These are phyloP conservation scores for Talaromyces sp. DNA, from an alignment of 2,329 filamentous ascomycete species.

Conservation along the genomic window DNA sequence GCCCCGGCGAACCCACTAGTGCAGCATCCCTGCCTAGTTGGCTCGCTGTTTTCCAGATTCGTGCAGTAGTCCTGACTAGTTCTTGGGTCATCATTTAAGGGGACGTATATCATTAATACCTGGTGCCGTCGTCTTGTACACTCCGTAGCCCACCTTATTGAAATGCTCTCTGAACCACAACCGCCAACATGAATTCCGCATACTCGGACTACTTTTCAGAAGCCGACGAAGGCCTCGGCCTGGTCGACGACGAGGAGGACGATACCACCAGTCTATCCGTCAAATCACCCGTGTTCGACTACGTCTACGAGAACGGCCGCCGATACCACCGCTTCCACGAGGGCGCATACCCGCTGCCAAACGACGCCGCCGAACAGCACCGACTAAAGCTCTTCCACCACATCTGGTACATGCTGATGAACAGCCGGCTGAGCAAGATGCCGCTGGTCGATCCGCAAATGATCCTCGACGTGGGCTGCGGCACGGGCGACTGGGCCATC, in stretches of 20 bases:
- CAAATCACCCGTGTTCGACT: conserved; percentile 24
- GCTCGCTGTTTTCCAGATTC: not conserved
- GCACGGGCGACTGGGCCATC: conserved; percentile 40
- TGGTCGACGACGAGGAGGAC: not conserved
- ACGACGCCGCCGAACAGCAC: conserved; percentile 29
- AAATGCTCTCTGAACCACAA: not conserved
- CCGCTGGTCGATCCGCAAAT: conserved; percentile 19
- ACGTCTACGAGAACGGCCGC: conserved; percentile 36
- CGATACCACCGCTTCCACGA: conserved; percentile 27
- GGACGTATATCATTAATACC: too few species aligned
- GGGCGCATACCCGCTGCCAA: conserved; percentile 22
- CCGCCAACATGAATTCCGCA: not conserved
- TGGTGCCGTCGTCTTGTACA: too few species aligned
- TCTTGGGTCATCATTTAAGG: not conserved
- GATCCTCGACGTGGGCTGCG: conserved; percentile 38
- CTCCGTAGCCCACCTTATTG: not conserved
- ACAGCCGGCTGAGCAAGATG: conserved; percentile 19
- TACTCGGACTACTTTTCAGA: not conserved
- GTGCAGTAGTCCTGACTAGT: not conserved
- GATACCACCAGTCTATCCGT: not conserved
- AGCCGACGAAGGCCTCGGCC: not conserved
- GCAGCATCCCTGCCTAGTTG: not conserved
- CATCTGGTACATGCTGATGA: conserved; percentile 20
- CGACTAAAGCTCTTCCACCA: conserved; percentile 23
- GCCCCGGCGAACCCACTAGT: not conserved